Evolutionary conservation across 345 rosid genomes (phyloP).

Genomic region (Geranium rotundifolium): DNA sequence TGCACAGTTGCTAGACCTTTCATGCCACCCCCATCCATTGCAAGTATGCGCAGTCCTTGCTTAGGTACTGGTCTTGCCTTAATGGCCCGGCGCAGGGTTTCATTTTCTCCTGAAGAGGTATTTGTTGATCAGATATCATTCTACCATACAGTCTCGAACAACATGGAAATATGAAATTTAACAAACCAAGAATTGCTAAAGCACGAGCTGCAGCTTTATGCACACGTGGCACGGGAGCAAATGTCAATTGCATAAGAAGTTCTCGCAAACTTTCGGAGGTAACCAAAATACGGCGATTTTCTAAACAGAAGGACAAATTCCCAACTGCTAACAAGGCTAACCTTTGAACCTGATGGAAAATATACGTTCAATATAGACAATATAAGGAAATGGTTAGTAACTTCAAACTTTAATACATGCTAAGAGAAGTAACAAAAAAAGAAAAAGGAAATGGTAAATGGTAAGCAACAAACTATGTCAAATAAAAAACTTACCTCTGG

Average conservation of each 20-base stretch:
- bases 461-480: not conserved
- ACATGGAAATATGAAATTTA: not conserved
- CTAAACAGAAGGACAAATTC: slow-evolving; percentile 86
- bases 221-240: slow-evolving; percentile 65
- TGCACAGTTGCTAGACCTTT: slow-evolving; percentile 97
- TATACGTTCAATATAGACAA: slow-evolving; percentile 8
- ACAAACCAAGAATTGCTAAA: slow-evolving; percentile 89
- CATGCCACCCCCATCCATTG: slow-evolving; percentile 99
- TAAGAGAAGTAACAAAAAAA: too few species aligned
- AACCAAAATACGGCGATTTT: slow-evolving; percentile 75
- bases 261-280: slow-evolving; percentile 94
- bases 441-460: too few species aligned
- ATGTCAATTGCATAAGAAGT: slow-evolving; percentile 70
- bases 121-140: not conserved
- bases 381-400: slow-evolving; percentile 3
- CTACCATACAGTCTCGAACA: not conserved
- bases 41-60: slow-evolving; percentile 88
- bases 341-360: slow-evolving; percentile 68
- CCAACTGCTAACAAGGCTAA: slow-evolving; percentile 83
- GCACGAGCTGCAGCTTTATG: slow-evolving; percentile 97
- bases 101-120: slow-evolving; percentile 74
- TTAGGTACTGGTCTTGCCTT: slow-evolving; percentile 82
- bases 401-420: too few species aligned
- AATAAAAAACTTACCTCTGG: slow-evolving; percentile 53
- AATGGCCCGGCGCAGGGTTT: slow-evolving; percentile 77